Evolutionary conservation across 257 asterid genomes (phyloP).

Genomic region (Fraxinus anomala): DNA sequence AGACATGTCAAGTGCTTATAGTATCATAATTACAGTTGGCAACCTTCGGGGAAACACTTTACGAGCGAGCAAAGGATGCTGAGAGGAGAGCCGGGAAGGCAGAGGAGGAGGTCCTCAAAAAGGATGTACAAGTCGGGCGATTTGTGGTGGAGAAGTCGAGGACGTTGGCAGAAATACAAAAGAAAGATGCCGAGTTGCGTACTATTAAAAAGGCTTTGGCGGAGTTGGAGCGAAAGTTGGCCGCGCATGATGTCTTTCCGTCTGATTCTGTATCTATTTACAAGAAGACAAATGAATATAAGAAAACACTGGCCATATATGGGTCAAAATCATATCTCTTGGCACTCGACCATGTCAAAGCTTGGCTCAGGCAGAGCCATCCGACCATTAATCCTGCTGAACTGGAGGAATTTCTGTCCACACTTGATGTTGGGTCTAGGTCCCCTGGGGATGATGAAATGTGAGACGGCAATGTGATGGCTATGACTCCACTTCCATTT

Average conservation of each 20-base stretch:
- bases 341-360: neutral
- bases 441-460: neutral
- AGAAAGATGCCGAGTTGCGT: neutral
- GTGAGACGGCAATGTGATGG: neutral
- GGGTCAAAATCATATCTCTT: conserved; percentile 2
- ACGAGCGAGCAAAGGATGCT: neutral
- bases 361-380: neutral
- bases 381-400: neutral
- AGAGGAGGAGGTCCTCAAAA: neutral
- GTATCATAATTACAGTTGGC: neutral
- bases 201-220: neutral
- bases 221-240: neutral
- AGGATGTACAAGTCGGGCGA: neutral
- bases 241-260: neutral
- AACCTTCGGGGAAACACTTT: neutral
- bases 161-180: neutral
- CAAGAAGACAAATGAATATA: neutral
- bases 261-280: neutral
- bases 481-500: neutral
- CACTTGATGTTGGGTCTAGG: conserved; percentile 1
- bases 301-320: neutral
- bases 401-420: neutral
- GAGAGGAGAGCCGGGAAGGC: neutral
- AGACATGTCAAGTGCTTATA: neutral
- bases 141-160: neutral